Percentiles rank a stretch among this genome's conserved stretches.
Conservation (phyloP, 805 yeast species). For the Candida insectorum region DNA sequence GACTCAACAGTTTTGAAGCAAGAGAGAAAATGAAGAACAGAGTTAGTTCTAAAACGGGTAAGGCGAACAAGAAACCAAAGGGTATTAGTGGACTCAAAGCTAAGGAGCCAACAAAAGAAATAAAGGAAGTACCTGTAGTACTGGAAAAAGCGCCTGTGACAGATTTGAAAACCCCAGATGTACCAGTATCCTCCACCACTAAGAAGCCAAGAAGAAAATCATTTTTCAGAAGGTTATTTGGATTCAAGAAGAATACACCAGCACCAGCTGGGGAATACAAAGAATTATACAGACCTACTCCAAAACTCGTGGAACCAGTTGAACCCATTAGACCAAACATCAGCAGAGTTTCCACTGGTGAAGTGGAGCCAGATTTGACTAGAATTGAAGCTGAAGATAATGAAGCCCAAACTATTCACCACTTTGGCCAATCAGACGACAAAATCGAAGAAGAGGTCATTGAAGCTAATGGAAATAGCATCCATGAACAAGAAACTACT, state of each 20-base stretch:
- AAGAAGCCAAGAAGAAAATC: conserved; percentile 8
- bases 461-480: no score
- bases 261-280: conserved; percentile 7
- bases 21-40: conserved; percentile 13
- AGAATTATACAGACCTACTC: conserved; percentile 12
- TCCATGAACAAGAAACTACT: no score
- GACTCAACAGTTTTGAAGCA: conserved; percentile 7
- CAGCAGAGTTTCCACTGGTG: neutral
- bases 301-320: conserved; percentile 8
- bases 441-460: no score
- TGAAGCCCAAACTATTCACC: no score
- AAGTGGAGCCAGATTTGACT: conserved; percentile 7
- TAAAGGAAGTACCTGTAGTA: neutral
- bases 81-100: no score
- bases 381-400: conserved; percentile 4
- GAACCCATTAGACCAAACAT: conserved; percentile 1
- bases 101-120: neutral
- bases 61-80: no score
- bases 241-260: conserved; percentile 5
- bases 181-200: no score
- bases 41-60: conserved; percentile 7
- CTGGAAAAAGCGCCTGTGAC: no score
- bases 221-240: conserved; percentile 9
- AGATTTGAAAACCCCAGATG: no score
- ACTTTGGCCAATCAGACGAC: no score